A percentile compares a stretch with the other conserved stretches of the same genome.
These are phyloP conservation scores for Botrytis galanthina DNA, from an alignment of 2,329 filamentous ascomycete genomes.

Conservation along the genomic window DNA sequence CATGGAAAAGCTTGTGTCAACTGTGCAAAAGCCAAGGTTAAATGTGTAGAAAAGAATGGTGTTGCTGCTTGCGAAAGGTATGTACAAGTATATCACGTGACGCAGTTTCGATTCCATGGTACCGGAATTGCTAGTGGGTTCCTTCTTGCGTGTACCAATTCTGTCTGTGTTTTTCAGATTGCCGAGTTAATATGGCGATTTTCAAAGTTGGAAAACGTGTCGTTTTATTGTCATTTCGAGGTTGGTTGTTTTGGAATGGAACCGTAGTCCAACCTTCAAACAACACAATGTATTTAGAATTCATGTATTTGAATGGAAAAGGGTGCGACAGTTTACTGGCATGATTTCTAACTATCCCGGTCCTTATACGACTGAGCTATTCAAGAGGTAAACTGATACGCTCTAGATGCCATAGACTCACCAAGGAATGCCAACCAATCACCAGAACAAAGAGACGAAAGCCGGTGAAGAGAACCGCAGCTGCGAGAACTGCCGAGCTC, in stretches of 20 bases:
- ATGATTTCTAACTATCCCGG: too few relatives aligned
- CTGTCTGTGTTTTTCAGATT: not conserved
- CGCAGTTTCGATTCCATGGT: not conserved
- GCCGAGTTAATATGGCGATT: not conserved
- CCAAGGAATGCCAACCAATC: slow-evolving; percentile 25
- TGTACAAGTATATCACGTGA: not conserved
- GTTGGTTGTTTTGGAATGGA: not conserved
- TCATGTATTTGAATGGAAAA: not conserved
- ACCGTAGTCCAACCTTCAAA: not conserved
- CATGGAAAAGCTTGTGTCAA: slow-evolving; percentile 16
- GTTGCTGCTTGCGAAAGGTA: slow-evolving; percentile 18
- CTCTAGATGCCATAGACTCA: slow-evolving; percentile 22
- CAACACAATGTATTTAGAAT: not conserved
- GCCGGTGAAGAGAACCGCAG: slow-evolving; percentile 18
- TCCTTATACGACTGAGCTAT: not conserved
- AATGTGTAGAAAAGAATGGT: not conserved
- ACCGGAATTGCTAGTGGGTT: not conserved
- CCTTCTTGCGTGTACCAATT: not conserved
- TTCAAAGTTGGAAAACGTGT: too few relatives aligned
- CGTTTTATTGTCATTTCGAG: not conserved
- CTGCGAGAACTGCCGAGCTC: slow-evolving; percentile 25
- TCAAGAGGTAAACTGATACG: not conserved
- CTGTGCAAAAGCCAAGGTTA: slow-evolving; percentile 18
- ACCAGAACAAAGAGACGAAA: slow-evolving; percentile 21
- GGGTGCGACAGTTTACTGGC: too few relatives aligned